Conservation (phyloP, 73 alveolate genomes). For the Paramecium octaurelia region DNA sequence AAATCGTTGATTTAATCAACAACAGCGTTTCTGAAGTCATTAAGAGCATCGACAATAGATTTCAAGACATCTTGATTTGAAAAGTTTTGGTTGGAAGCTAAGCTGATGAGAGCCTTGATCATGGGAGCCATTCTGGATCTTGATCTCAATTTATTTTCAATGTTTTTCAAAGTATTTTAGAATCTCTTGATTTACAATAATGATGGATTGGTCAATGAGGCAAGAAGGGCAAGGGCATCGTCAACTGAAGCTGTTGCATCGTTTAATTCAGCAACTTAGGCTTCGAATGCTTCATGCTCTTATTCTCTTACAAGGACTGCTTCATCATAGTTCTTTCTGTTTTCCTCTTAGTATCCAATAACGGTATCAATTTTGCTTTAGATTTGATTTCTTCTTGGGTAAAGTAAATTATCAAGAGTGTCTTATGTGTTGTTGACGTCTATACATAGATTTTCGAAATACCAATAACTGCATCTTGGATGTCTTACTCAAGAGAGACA, state of each 20-base stretch:
- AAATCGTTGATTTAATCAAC: conserved; percentile 4
- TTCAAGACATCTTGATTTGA: not conserved
- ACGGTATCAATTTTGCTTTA: conserved; percentile 16
- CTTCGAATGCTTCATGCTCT: conserved; percentile 9
- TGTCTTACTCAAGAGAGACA: conserved; percentile 30
- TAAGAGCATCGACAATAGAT: conserved; percentile 6
- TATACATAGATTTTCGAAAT: not conserved
- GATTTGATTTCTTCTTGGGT: not conserved
- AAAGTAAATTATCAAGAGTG: conserved; percentile 40
- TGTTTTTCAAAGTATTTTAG: not conserved
- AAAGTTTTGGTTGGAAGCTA: conserved; percentile 29
- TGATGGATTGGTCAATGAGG: not conserved
- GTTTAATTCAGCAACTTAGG: conserved; percentile 10
- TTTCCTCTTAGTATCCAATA: not conserved
- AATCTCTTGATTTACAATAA: conserved; percentile 19
- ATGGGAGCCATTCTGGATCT: conserved; percentile 33
- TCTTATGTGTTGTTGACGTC: conserved; percentile 46
- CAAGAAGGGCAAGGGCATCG: not conserved
- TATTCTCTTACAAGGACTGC: not conserved
- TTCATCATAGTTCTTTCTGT: not conserved
- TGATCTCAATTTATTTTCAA: not conserved
- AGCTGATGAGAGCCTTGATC: not conserved
- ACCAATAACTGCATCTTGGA: conserved; percentile 49
- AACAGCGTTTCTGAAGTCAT: conserved; percentile 43
- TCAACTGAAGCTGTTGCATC: conserved; percentile 34